Percentiles rank a stretch among this genome's conserved stretches.
Conservation (phyloP, 202 grass and related monocot genomes). For the Hordeum pubiflorum region DNA sequence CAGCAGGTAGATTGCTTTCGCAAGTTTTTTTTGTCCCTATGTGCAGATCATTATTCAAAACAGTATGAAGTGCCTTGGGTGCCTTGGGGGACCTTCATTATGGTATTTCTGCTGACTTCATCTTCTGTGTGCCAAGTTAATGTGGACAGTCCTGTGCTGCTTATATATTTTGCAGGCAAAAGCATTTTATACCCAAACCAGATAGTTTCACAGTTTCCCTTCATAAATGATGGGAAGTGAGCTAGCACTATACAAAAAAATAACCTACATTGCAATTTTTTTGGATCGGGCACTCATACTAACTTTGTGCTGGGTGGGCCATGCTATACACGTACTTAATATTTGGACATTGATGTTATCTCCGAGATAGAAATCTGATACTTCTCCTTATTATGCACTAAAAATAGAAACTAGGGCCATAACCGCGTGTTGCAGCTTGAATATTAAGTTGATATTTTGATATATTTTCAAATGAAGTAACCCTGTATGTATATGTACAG, state of each 20-base stretch:
- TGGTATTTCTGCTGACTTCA: background rate
- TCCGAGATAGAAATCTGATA: background rate
- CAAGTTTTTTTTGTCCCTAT: conserved; percentile 19
- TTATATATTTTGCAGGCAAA: background rate
- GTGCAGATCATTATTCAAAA: background rate
- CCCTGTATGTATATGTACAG: too few relatives aligned
- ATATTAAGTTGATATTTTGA: too few relatives aligned
- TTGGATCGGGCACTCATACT: background rate
- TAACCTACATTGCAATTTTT: background rate
- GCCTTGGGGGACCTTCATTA: background rate
- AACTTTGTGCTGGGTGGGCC: background rate
- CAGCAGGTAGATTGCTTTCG: conserved; percentile 58
- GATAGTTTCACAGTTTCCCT: background rate
- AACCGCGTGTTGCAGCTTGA: too few relatives aligned
- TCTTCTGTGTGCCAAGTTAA: background rate
- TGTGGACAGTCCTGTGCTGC: background rate
- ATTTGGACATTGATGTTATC: background rate
- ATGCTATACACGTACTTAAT: background rate
- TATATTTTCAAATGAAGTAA: too few relatives aligned
- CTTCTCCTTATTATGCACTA: too few relatives aligned
- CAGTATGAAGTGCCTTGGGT: background rate
- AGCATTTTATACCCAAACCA: conserved; percentile 5
- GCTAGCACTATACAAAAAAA: background rate
- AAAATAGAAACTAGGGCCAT: too few relatives aligned
- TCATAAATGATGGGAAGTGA: conserved; percentile 1